Percentiles rank a stretch among this genome's conserved stretches.
phyloP scores from a whole-genome alignment of 1,284 basidiomycete genomes.

The Fomes fomentarius region DNA sequence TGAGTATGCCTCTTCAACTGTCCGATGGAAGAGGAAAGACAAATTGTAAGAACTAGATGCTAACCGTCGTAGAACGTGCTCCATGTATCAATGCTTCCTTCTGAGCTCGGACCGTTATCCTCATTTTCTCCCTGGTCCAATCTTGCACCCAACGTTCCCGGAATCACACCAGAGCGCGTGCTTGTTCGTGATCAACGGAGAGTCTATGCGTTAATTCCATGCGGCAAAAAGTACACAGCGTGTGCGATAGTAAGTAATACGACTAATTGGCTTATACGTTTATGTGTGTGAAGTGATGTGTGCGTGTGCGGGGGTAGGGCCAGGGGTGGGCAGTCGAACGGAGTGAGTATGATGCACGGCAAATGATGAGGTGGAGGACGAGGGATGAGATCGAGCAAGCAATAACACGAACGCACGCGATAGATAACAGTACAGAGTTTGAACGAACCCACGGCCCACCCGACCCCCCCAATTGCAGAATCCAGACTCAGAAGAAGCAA shows the following conservation, averaged over 20 bases:
- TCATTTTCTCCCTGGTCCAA: too few relatives aligned
- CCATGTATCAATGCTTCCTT: too few relatives aligned
- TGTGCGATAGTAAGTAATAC: background rate
- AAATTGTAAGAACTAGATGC: too few relatives aligned
- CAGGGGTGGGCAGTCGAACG: background rate
- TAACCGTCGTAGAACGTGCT: too few relatives aligned
- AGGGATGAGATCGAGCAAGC: background rate
- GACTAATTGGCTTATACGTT: background rate
- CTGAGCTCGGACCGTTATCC: too few relatives aligned
- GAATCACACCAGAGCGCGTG: background rate
- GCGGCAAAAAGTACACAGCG: conserved; percentile 7
- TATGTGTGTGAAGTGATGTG: background rate
- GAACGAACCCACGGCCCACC: background rate
- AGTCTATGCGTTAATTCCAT: conserved; percentile 7
- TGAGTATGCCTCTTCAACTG: too few relatives aligned
- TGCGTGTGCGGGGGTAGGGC: too few relatives aligned
- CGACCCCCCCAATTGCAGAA: background rate
- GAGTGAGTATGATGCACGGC: background rate
- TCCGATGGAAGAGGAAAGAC: too few relatives aligned
- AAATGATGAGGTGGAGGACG: background rate
- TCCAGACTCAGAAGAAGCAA: conserved; percentile 2
- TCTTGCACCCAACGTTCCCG: background rate
- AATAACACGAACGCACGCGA: too few relatives aligned
- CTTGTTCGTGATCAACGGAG: background rate
- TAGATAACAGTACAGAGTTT: conserved; percentile 5